These are phyloP conservation scores for Geranomyces variabilis DNA, from an alignment of 192 early-diverging fungal genomes.

Conservation along the genomic window DNA sequence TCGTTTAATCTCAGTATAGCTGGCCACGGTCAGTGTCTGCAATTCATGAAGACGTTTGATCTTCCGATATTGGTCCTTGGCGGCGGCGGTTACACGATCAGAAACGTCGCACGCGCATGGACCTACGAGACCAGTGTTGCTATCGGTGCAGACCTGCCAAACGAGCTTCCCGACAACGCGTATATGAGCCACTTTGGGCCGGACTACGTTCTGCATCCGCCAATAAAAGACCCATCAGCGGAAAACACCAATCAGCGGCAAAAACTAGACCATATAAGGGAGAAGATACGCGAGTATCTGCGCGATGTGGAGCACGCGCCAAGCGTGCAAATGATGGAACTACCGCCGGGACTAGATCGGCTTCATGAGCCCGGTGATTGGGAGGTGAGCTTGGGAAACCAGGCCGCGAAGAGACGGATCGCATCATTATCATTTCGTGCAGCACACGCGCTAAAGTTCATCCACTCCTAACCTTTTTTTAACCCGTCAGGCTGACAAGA, in stretches of 20 bases:
- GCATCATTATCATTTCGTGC: not conserved
- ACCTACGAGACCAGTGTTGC: conserved; percentile 91
- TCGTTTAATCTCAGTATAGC: conserved; percentile 93
- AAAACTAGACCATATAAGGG: conserved; percentile 77
- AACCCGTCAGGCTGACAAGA: conserved; percentile 33
- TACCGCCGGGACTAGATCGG: conserved; percentile 54
- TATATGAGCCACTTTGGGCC: conserved; percentile 92
- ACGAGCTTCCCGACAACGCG: conserved; percentile 82
- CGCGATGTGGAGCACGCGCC: conserved; percentile 73
- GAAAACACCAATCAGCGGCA: conserved; percentile 83
- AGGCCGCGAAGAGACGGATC: not conserved
- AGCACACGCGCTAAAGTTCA: too few species aligned
- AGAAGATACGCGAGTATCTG: conserved; percentile 65
- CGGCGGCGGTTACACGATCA: conserved; percentile 97
- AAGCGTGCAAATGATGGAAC: conserved; percentile 82
- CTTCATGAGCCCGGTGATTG: conserved; percentile 38
- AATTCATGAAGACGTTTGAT: conserved; percentile 88
- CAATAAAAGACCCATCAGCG: conserved; percentile 73
- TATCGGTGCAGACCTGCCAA: conserved; percentile 71
- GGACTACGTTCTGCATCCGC: conserved; percentile 81
- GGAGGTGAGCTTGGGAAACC: conserved; percentile 29
- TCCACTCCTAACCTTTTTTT: conserved; percentile 5
- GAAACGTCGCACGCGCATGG: conserved; percentile 93
- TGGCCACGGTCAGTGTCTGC: conserved; percentile 93
- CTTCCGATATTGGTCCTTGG: conserved; percentile 92